Percentiles rank a stretch among this genome's conserved stretches.
phyloP scores from a whole-genome alignment of 208 protist genomes.

The Strigomonas galati region DNA sequence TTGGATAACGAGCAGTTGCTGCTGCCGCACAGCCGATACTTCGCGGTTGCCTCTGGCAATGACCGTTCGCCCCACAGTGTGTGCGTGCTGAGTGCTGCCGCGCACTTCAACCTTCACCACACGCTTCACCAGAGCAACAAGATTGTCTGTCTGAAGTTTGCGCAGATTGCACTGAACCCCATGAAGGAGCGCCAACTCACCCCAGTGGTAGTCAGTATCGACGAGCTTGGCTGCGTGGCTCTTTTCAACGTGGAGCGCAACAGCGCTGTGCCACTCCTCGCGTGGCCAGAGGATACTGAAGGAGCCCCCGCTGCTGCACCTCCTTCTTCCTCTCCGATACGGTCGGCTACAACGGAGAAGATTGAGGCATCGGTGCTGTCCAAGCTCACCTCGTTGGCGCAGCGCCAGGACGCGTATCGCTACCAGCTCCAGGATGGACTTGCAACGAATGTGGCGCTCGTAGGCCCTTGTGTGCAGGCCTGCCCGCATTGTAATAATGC shows the following conservation, averaged over 20 bases:
- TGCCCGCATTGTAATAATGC: constrained; percentile 51
- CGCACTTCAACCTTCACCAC: constrained; percentile 63
- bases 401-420: constrained; percentile 1
- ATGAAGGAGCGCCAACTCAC: constrained; percentile 13
- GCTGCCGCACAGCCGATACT: constrained; percentile 53
- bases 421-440: constrained; percentile 51
- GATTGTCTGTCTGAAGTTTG: constrained; percentile 45
- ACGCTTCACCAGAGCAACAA: constrained; percentile 41
- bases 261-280: constrained; percentile 11
- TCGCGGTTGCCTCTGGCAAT: constrained; percentile 47
- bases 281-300: neutral
- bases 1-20: constrained; percentile 12
- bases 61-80: constrained; percentile 58
- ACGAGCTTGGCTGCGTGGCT: constrained; percentile 60
- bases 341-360: neutral
- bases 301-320: neutral
- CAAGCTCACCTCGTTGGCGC: neutral
- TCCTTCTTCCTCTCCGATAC: neutral
- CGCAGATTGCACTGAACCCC: constrained; percentile 35
- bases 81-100: constrained; percentile 53
- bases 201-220: constrained; percentile 58
- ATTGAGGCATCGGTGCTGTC: neutral
- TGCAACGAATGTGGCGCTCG: constrained; percentile 35
- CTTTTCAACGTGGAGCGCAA: constrained; percentile 60
- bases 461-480: constrained; percentile 60